These are phyloP conservation scores for Candida odintsovae DNA, from an alignment of 805 yeast species.

Conservation along the genomic window DNA sequence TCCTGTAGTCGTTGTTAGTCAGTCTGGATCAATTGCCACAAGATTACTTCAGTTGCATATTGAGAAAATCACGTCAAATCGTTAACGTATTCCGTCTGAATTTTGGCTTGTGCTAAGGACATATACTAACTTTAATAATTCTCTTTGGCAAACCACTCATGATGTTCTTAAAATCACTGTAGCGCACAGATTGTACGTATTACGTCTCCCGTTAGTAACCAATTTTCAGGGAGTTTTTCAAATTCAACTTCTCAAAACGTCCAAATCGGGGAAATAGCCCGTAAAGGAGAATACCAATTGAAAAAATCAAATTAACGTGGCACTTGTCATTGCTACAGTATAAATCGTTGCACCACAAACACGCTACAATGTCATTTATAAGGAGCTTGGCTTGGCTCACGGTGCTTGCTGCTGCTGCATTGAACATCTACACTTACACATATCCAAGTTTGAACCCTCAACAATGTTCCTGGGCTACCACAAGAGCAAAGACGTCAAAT, in stretches of 20 bases:
- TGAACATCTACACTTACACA: slow-evolving; percentile 65
- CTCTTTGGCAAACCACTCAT: slow-evolving; percentile 63
- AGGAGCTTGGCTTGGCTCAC: slow-evolving; percentile 21
- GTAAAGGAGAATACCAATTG: too few species aligned
- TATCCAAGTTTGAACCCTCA: slow-evolving; percentile 60
- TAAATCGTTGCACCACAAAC: background rate
- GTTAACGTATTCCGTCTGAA: background rate
- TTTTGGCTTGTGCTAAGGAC: background rate
- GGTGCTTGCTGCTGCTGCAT: slow-evolving; percentile 32
- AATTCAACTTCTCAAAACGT: background rate
- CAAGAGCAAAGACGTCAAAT: slow-evolving; percentile 3
- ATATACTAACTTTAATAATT: slow-evolving; percentile 65
- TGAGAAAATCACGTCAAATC: background rate
- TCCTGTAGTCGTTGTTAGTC: slow-evolving; percentile 39
- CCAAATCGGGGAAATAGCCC: background rate
- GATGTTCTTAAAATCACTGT: background rate
- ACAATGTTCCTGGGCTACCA: slow-evolving; percentile 55
- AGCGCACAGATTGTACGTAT: background rate
- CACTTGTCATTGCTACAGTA: background rate
- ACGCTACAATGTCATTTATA: slow-evolving; percentile 14
- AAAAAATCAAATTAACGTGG: background rate
- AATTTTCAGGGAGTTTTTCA: background rate
- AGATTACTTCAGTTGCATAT: background rate
- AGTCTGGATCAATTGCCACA: background rate
- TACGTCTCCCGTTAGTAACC: too few species aligned